Base-by-base conservation (phyloP, 345 rosid genomes). In the Camelina sativa region DNA sequence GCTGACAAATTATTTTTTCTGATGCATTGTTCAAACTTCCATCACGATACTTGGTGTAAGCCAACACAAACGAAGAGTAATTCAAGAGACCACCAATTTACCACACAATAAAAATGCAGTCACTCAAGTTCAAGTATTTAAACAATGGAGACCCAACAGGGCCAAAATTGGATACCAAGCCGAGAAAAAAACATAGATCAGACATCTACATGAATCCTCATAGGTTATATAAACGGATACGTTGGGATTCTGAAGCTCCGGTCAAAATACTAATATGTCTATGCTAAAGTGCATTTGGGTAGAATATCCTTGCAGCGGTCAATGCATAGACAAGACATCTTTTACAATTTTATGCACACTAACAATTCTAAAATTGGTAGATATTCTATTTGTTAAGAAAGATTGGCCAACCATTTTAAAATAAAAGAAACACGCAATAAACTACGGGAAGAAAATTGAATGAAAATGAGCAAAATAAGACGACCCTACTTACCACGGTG, bases 401-500 rank as follows among this genome's bases (percentile, higher is more conserved):
- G 20, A 17, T 51, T 44, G 48, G 69, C 53, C 35, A 17, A 5
- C 1, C 1, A 1, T 57, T n/a, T 6, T 34, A 37, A 66, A 30
- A 4, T 30, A 56, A 41, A 51, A 20, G 17, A 15, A 53, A 44
- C 20, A 55, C 17, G 35, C 55, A 28, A 61, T 11, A 54, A 30
- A 16, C 3, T 25, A 55, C 13, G 16, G 2, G 8, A 56, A 64
- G 9, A 61, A 46, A 47, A 16, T 8, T 16, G 47, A 37, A 37
- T 48, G 28, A 10, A 10, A 64, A 8, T 47, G 48, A 65, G 23
- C 32, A 48, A 44, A 38, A 54, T 0, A 20, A 22, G 3, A 17
- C 54, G 64, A 23, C 20, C 1, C 11, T 47, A 78, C 75, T 75
- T 60, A 74, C 81, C 78, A 72, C 76, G 62, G 53, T 54, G 82